A percentile compares a stretch with the other conserved stretches of the same genome.
Conservation (phyloP, 495 filamentous ascomycete genomes). For the Aspergillus olivimuriae region DNA sequence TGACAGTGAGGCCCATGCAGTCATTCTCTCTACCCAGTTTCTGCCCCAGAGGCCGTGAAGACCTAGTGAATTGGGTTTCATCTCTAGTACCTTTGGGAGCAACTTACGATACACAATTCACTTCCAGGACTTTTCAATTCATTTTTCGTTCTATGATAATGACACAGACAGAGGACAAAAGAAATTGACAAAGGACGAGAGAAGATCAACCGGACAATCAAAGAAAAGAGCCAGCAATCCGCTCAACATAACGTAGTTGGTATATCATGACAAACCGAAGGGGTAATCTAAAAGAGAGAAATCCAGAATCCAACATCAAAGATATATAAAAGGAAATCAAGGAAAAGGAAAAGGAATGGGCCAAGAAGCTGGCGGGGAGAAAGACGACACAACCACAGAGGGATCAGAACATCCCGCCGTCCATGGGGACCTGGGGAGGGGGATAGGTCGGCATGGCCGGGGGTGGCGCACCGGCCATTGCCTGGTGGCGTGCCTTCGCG, state of each 20-base stretch:
- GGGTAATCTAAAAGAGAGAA: constrained; percentile 24
- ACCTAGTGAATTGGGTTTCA: too few relatives aligned
- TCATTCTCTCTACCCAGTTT: too few relatives aligned
- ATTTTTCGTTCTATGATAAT: too few relatives aligned
- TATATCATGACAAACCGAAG: constrained; percentile 19
- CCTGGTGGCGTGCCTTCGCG: constrained; percentile 36
- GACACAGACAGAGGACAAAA: too few relatives aligned
- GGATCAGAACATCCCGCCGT: constrained; percentile 42
- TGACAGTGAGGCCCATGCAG: too few relatives aligned
- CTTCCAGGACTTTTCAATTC: too few relatives aligned
- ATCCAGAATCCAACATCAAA: constrained; percentile 15
- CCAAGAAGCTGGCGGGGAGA: not conserved
- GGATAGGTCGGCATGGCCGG: constrained; percentile 34
- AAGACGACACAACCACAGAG: too few relatives aligned
- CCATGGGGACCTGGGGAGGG: constrained; percentile 31
- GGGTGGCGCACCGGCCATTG: constrained; percentile 19
- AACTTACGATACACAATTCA: too few relatives aligned
- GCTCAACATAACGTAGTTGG: constrained; percentile 21
- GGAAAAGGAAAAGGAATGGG: constrained; percentile 11
- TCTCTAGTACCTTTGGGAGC: too few relatives aligned
- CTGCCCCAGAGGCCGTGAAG: too few relatives aligned
- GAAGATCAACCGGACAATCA: constrained; percentile 5
- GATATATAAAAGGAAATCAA: constrained; percentile 15
- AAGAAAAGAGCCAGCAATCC: constrained; percentile 9
- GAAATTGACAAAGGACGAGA: constrained; percentile 10